A percentile compares a stretch with the other conserved stretches of the same genome.
Evolutionary conservation across 73 alveolate genomes (phyloP).

Genomic region (Diophrys sp.): DNA sequence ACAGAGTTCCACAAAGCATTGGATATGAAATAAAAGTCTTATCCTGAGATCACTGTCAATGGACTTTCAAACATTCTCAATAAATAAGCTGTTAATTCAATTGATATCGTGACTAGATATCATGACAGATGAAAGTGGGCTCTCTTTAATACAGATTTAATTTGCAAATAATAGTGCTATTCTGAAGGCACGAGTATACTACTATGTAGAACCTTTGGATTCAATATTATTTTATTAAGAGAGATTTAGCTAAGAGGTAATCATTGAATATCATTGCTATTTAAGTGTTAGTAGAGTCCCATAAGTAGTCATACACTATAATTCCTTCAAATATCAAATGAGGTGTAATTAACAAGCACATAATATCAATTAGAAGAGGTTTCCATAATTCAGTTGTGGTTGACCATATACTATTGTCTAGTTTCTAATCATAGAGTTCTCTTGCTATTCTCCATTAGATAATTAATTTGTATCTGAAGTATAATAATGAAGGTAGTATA

Average conservation of each 20-base stretch:
- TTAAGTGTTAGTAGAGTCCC: too few species aligned
- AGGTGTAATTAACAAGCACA: too few species aligned
- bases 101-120: background rate
- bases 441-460: too few species aligned
- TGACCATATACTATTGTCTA: too few species aligned
- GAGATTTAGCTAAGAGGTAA: background rate
- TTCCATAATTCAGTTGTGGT: too few species aligned
- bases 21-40: conserved; percentile 31
- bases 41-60: conserved; percentile 31
- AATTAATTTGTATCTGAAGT: too few species aligned
- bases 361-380: too few species aligned
- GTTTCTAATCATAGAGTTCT: too few species aligned
- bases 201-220: conserved; percentile 44
- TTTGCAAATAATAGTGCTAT: conserved; percentile 62
- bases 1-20: conserved; percentile 56
- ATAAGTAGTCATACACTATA: too few species aligned
- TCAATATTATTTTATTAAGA: conserved; percentile 6
- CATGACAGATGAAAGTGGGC: conserved; percentile 40
- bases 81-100: conserved; percentile 43
- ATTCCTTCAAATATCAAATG: too few species aligned
- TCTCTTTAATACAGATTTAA: conserved; percentile 54
- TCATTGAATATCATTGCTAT: background rate
- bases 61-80: conserved; percentile 57
- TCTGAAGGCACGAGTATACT: conserved; percentile 55
- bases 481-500: too few species aligned